phyloP scores from a whole-genome alignment of 768 basidiomycete species.

The Macrocybe gigantea region DNA sequence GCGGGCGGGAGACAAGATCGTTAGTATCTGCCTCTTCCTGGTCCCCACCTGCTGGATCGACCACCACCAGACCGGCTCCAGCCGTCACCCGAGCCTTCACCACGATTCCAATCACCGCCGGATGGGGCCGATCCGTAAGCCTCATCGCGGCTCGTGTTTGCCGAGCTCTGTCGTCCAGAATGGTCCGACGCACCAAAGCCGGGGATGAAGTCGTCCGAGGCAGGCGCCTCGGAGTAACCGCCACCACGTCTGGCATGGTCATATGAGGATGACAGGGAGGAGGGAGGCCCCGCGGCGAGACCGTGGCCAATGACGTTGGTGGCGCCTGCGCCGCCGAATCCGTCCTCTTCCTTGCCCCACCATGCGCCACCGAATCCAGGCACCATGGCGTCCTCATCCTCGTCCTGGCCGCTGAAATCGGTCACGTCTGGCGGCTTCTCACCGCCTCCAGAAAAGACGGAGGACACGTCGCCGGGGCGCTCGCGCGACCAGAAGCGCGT shows the following conservation, averaged over 20 bases:
- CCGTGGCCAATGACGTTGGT: neutral
- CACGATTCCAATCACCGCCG: constrained; percentile 21
- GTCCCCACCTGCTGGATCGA: constrained; percentile 21
- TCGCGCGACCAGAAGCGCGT: constrained; percentile 98
- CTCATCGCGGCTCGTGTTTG: constrained; percentile 1
- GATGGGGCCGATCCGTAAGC: no score
- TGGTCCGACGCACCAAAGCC: constrained; percentile 43
- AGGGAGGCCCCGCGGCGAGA: no score
- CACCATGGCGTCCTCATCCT: constrained; percentile 67
- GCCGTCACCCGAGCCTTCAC: constrained; percentile 26
- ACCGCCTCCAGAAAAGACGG: constrained; percentile 73
- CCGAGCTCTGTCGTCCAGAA: constrained; percentile 23
- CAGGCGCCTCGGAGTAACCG: constrained; percentile 21
- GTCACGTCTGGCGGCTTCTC: constrained; percentile 76
- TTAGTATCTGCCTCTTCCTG: constrained; percentile 16
- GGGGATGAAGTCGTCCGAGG: constrained; percentile 58
- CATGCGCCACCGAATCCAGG: constrained; percentile 60
- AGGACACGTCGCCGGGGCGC: constrained; percentile 76
- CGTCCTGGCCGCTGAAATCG: constrained; percentile 58
- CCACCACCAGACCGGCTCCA: constrained; percentile 17
- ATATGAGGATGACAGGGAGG: no score
- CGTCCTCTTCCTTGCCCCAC: constrained; percentile 46
- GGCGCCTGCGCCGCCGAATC: constrained; percentile 5
- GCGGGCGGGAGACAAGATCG: constrained; percentile 10
- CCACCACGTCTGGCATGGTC: constrained; percentile 13